A percentile compares a stretch with the other conserved stretches of the same genome.
These are phyloP conservation scores for Leccinum subrobustum DNA, from an alignment of 1,284 basidiomycete genomes.

Conservation along the genomic window DNA sequence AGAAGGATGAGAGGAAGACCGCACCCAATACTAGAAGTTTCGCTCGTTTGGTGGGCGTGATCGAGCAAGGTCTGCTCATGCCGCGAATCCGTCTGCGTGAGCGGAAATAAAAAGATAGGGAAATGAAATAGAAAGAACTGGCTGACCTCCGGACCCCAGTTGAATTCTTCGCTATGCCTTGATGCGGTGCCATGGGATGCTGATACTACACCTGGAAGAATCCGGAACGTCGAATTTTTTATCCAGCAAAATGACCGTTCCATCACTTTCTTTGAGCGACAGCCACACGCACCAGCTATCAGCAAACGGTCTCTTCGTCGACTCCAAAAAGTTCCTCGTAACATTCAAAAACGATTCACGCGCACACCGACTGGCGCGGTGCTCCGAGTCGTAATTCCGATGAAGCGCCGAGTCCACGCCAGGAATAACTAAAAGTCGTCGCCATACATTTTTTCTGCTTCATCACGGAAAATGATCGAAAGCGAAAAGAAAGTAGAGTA, in stretches of 20 bases:
- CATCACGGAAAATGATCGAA: neutral
- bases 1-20: neutral
- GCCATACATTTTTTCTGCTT: neutral
- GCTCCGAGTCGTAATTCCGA: slow-evolving; percentile 57
- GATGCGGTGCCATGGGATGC: neutral
- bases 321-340: slow-evolving; percentile 42
- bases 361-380: slow-evolving; percentile 67
- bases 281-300: slow-evolving; percentile 59
- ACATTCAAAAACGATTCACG: slow-evolving; percentile 60
- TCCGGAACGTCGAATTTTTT: slow-evolving; percentile 65
- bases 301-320: slow-evolving; percentile 22
- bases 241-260: slow-evolving; percentile 75
- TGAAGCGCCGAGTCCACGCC: slow-evolving; percentile 36
- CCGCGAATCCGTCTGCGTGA: slow-evolving; percentile 10
- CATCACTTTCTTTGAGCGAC: slow-evolving; percentile 65
- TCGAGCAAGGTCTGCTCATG: neutral
- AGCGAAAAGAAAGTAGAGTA: neutral
- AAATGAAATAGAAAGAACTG: neutral
- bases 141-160: slow-evolving; percentile 11
- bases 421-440: slow-evolving; percentile 53
- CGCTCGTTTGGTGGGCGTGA: neutral
- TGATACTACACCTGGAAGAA: slow-evolving; percentile 49
- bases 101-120: neutral
- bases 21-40: neutral
- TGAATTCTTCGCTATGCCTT: neutral